A percentile compares a stretch with the other conserved stretches of the same genome.
Evolutionary conservation across 208 protist genomes (phyloP).

Genomic region (Acanthamoeba lenticulata): DNA sequence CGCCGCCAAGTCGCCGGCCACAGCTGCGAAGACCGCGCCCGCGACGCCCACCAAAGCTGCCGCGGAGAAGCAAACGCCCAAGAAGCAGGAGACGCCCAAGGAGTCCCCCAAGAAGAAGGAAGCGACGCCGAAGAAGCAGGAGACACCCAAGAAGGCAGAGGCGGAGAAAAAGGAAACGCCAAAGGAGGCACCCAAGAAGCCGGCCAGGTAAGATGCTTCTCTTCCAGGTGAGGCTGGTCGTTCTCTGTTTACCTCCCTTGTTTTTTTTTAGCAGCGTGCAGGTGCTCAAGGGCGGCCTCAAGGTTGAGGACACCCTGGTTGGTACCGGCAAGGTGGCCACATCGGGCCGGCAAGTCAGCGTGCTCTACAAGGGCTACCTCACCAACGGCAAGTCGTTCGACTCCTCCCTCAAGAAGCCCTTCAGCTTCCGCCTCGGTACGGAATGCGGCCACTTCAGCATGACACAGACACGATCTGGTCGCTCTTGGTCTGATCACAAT

Average conservation of each 20-base stretch:
- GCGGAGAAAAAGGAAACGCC: background rate
- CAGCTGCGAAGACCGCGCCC: background rate
- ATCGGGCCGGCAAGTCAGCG: conserved; percentile 34
- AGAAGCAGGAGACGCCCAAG: background rate
- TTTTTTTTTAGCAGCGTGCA: background rate
- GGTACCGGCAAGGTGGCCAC: conserved; percentile 23
- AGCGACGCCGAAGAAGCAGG: background rate
- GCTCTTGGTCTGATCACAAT: background rate
- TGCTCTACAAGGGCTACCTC: conserved; percentile 56
- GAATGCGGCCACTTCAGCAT: background rate
- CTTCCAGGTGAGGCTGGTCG: background rate
- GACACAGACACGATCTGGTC: background rate
- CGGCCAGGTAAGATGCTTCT: background rate
- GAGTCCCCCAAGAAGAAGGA: background rate
- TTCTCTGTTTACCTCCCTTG: background rate
- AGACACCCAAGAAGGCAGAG: background rate
- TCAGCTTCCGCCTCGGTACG: conserved; percentile 51
- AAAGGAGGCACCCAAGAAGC: background rate
- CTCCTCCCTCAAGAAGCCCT: conserved; percentile 47
- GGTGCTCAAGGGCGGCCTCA: background rate
- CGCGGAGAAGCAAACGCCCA: background rate
- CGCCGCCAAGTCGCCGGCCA: background rate
- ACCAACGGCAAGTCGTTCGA: conserved; percentile 62
- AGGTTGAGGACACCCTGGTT: conserved; percentile 10
- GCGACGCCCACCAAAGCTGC: background rate